Percentiles rank a stretch among this genome's conserved stretches.
Conservation (phyloP, 352 stramenopile species). For the Globisporangium nodosum region DNA sequence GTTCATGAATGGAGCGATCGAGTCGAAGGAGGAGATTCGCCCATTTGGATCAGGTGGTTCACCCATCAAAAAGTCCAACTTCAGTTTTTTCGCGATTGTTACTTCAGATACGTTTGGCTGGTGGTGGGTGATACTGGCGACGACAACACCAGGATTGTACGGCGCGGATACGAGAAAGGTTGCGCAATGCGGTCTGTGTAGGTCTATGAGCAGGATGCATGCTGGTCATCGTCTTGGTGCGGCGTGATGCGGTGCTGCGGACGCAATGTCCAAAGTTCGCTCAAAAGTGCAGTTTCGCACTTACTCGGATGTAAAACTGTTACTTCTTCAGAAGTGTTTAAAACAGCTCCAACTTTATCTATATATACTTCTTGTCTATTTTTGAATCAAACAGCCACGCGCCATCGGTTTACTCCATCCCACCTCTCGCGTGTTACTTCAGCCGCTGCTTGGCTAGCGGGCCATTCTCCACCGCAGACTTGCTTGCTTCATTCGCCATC, state of each 20-base stretch:
- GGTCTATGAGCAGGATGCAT: too few species aligned
- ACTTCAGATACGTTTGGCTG: conserved; percentile 1
- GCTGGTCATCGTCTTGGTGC: too few species aligned
- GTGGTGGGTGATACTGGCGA: too few species aligned
- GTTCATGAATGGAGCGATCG: not conserved
- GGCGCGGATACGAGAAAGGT: not conserved
- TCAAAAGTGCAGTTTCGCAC: too few species aligned
- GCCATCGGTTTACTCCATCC: conserved; percentile 1
- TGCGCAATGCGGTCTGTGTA: not conserved
- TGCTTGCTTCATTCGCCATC: conserved; percentile 51
- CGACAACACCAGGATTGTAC: too few species aligned
- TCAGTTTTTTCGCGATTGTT: conserved; percentile 8
- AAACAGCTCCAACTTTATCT: too few species aligned
- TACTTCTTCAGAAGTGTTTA: too few species aligned
- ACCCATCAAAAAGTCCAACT: not conserved
- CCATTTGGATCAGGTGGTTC: too few species aligned
- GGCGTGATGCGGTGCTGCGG: too few species aligned
- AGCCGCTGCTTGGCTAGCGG: not conserved
- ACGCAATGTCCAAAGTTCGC: too few species aligned
- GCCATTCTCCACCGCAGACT: conserved; percentile 15
- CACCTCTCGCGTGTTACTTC: conserved; percentile 2
- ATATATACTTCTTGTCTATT: too few species aligned
- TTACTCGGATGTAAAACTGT: too few species aligned
- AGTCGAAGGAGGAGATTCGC: not conserved
- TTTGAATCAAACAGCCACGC: not conserved